Percentiles rank a stretch among this genome's conserved stretches.
Conservation (phyloP, 352 stramenopile species). For the Elongisporangium senticosum region DNA sequence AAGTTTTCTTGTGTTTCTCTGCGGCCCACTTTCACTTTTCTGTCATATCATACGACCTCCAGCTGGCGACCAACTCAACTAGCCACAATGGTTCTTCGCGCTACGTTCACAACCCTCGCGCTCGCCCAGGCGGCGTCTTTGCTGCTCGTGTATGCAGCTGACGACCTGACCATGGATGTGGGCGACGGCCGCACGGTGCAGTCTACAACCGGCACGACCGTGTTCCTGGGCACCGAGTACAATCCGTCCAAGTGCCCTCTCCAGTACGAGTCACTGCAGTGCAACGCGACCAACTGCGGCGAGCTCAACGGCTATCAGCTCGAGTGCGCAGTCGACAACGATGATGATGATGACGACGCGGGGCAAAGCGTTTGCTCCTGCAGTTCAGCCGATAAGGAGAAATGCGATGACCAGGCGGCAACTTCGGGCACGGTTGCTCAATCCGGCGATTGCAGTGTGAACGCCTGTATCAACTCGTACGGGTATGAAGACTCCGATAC, state of each 20-base stretch:
- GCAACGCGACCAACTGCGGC: conserved; percentile 42
- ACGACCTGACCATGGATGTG: conserved; percentile 41
- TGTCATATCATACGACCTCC: not conserved
- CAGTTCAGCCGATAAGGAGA: too few species aligned
- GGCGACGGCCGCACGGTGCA: conserved; percentile 56
- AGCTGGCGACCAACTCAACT: not conserved
- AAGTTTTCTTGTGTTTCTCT: not conserved
- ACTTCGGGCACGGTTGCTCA: conserved; percentile 36
- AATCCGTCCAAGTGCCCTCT: conserved; percentile 57
- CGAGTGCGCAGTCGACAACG: conserved; percentile 34
- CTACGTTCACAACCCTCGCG: not conserved
- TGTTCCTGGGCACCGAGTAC: conserved; percentile 66
- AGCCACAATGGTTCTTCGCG: not conserved
- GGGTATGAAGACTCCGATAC: conserved; percentile 41
- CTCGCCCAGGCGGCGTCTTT: not conserved
- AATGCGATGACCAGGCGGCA: not conserved
- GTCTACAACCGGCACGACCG: conserved; percentile 35
- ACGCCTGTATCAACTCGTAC: conserved; percentile 51
- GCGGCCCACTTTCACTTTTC: not conserved
- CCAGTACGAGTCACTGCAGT: conserved; percentile 63
- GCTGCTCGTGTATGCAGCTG: not conserved
- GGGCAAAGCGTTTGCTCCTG: not conserved
- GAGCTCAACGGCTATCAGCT: conserved; percentile 67
- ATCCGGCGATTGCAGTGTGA: conserved; percentile 61
- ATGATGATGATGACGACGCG: conserved; percentile 44